Conservation (phyloP, 768 basidiomycete species). For the Hygrophorus pudorinus region DNA sequence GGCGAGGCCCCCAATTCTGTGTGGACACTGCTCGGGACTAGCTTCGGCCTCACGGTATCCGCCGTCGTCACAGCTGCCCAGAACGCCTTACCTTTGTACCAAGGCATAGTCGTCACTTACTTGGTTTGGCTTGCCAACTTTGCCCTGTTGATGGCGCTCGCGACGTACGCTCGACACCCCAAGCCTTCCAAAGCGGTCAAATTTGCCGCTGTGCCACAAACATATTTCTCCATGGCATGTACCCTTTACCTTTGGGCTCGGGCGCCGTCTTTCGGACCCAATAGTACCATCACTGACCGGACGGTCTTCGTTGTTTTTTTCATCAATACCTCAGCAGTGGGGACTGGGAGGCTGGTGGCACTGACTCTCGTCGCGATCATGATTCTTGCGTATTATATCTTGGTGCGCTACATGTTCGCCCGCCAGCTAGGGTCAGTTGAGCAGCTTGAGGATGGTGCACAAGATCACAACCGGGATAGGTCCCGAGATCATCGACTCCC, state of each 20-base stretch:
- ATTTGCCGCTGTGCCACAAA: slow-evolving; percentile 29
- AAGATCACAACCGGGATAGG: too few relatives aligned
- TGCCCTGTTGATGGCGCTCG: slow-evolving; percentile 29
- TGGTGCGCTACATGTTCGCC: too few relatives aligned
- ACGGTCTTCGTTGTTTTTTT: too few relatives aligned
- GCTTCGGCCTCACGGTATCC: slow-evolving; percentile 28
- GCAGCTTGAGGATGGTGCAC: too few relatives aligned
- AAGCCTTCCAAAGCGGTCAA: slow-evolving; percentile 24
- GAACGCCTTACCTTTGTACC: slow-evolving; percentile 24
- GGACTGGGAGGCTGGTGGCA: too few relatives aligned
- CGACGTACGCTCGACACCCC: slow-evolving; percentile 27
- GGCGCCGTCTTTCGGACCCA: too few relatives aligned
- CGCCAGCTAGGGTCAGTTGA: too few relatives aligned
- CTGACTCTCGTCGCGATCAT: too few relatives aligned
- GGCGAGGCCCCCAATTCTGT: slow-evolving; percentile 27
- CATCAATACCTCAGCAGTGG: too few relatives aligned
- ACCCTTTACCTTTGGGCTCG: slow-evolving; percentile 32
- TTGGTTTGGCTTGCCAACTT: slow-evolving; percentile 36
- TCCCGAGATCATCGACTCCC: too few relatives aligned
- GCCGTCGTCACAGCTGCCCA: slow-evolving; percentile 23
- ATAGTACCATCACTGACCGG: too few relatives aligned
- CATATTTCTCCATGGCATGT: slow-evolving; percentile 26
- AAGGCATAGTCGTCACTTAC: slow-evolving; percentile 32
- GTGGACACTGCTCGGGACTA: slow-evolving; percentile 35
- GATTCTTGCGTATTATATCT: too few relatives aligned